phyloP scores from a whole-genome alignment of 768 basidiomycete species.

The Hortiboletus flavorubellus region DNA sequence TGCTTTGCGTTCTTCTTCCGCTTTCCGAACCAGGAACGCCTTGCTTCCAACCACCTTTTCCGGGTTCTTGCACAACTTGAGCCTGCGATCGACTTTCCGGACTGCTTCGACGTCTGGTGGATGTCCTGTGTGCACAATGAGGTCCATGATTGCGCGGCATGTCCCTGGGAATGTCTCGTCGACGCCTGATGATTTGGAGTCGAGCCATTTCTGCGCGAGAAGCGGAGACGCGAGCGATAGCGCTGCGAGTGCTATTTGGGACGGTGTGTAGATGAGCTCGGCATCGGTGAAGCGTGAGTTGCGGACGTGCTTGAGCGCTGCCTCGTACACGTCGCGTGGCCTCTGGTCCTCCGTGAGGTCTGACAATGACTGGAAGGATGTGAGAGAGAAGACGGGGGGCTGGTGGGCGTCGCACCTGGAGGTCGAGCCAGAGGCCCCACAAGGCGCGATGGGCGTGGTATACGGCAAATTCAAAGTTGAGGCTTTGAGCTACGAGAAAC shows the following conservation, averaged over 20 bases:
- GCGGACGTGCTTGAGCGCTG: slow-evolving; percentile 63
- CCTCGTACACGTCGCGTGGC: slow-evolving; percentile 57
- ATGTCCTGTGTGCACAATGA: slow-evolving; percentile 53
- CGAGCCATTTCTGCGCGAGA: slow-evolving; percentile 60
- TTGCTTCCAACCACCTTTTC: slow-evolving; percentile 92
- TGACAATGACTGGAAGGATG: slow-evolving; percentile 50
- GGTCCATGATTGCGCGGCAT: slow-evolving; percentile 44
- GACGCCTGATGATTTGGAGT: slow-evolving; percentile 33
- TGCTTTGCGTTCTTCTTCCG: slow-evolving; percentile 66
- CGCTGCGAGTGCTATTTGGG: slow-evolving; percentile 87
- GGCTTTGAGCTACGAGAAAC: slow-evolving; percentile 92
- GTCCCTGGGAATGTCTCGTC: slow-evolving; percentile 16
- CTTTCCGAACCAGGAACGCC: slow-evolving; percentile 69
- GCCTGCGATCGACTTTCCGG: slow-evolving; percentile 82
- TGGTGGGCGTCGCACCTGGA: slow-evolving; percentile 57
- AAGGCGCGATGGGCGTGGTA: slow-evolving; percentile 89
- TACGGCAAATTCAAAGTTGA: slow-evolving; percentile 90
- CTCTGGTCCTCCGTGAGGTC: slow-evolving; percentile 45
- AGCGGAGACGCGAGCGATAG: slow-evolving; percentile 62
- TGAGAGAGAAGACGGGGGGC: slow-evolving; percentile 8
- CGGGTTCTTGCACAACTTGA: slow-evolving; percentile 91
- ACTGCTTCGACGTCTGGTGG: slow-evolving; percentile 80
- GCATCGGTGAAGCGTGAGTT: slow-evolving; percentile 86
- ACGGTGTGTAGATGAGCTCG: slow-evolving; percentile 88
- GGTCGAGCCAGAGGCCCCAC: slow-evolving; percentile 86